These are phyloP conservation scores for Jatropha curcas DNA, from an alignment of 345 rosid genomes.

Conservation along the genomic window DNA sequence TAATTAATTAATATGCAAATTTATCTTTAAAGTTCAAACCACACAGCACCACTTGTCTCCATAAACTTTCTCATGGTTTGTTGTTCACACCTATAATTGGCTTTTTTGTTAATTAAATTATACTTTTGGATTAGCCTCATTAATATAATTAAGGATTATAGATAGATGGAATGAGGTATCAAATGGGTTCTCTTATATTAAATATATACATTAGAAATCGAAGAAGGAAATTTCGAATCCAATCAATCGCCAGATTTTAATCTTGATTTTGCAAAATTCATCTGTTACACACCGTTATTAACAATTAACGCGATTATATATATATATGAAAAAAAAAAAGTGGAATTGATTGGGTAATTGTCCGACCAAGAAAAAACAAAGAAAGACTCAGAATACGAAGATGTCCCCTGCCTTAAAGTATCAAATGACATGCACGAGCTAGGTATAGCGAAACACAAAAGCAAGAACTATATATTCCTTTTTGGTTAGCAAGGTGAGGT, in stretches of 20 bases:
- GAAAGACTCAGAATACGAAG: not conserved
- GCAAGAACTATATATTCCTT: not conserved
- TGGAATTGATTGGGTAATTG: not conserved
- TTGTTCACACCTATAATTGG: constrained; percentile 14
- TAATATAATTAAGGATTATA: too few relatives aligned
- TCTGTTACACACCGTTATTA: too few relatives aligned
- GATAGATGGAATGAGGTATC: not conserved
- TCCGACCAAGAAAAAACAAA: constrained; percentile 18
- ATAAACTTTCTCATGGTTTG: not conserved
- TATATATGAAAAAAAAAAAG: too few relatives aligned
- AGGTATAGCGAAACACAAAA: too few relatives aligned
- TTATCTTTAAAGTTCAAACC: not conserved
- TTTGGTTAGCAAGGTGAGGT: not conserved
- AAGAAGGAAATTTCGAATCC: too few relatives aligned
- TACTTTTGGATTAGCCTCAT: not conserved
- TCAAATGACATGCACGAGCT: not conserved
- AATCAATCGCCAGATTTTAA: too few relatives aligned
- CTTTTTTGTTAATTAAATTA: not conserved
- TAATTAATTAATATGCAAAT: not conserved
- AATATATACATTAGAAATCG: not conserved
- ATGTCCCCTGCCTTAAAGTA: constrained; percentile 11
- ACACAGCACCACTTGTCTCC: constrained; percentile 1
- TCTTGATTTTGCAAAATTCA: too few relatives aligned
- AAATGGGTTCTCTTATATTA: constrained; percentile 1
- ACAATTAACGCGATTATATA: too few relatives aligned